phyloP scores from a whole-genome alignment of 164 flowering plant genomes.

The Sedum album region DNA sequence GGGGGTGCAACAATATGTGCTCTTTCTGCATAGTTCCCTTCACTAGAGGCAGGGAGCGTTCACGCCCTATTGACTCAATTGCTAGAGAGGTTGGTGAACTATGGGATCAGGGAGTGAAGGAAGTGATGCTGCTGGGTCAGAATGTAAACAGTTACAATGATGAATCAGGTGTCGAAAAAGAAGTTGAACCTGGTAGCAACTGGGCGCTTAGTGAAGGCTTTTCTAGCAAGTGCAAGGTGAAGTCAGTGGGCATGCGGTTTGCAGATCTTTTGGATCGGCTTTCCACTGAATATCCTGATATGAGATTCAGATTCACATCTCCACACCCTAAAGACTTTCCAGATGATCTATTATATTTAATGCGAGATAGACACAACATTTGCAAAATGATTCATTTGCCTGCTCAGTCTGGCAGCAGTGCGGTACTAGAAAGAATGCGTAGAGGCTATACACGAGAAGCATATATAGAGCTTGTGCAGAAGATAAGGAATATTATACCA shows the following conservation, averaged over 20 bases:
- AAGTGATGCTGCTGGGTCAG: slow-evolving; percentile 93
- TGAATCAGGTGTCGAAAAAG: slow-evolving; percentile 48
- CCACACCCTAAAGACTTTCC: slow-evolving; percentile 99
- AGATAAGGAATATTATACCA: slow-evolving; percentile 67
- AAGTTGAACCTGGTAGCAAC: slow-evolving; percentile 45
- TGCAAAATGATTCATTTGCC: slow-evolving; percentile 93
- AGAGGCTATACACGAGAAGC: slow-evolving; percentile 87
- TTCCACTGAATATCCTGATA: slow-evolving; percentile 78
- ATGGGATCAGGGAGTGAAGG: slow-evolving; percentile 76
- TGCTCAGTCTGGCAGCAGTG: slow-evolving; percentile 81
- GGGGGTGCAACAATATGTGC: slow-evolving; percentile 99
- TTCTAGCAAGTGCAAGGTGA: slow-evolving; percentile 75
- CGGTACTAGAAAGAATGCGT: slow-evolving; percentile 86
- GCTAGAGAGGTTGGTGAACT: slow-evolving; percentile 86
- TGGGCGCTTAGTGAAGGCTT: slow-evolving; percentile 90
- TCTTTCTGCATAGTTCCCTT: slow-evolving; percentile 96
- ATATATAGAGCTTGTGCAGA: slow-evolving; percentile 82
- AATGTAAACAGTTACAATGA: slow-evolving; percentile 98
- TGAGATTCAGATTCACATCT: slow-evolving; percentile 93
- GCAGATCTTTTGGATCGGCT: slow-evolving; percentile 82
- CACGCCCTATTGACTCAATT: slow-evolving; percentile 94
- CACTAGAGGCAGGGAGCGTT: slow-evolving; percentile 90
- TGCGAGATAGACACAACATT: slow-evolving; percentile 80
- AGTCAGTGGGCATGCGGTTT: slow-evolving; percentile 72
- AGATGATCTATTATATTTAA: slow-evolving; percentile 70